Evolutionary conservation across 1,139 yeast species (phyloP).

Genomic region (Diutina mesorugosa): DNA sequence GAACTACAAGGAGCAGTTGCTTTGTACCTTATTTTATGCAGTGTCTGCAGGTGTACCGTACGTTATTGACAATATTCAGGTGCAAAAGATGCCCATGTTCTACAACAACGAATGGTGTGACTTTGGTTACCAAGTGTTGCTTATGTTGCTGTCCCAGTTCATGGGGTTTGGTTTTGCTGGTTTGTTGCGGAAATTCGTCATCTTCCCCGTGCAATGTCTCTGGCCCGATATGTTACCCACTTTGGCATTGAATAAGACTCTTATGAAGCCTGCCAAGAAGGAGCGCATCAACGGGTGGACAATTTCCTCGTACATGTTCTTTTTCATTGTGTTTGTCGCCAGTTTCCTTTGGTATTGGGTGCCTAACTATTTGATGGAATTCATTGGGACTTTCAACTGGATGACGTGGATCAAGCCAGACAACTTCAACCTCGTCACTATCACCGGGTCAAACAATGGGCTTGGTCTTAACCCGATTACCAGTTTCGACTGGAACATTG

Average conservation of each 20-base stretch:
- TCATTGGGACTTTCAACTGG: slow-evolving; percentile 46
- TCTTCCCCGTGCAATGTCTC: slow-evolving; percentile 41
- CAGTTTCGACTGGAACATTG: slow-evolving; percentile 37
- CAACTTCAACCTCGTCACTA: slow-evolving; percentile 37
- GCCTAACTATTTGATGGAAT: slow-evolving; percentile 38
- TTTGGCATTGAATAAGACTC: slow-evolving; percentile 41
- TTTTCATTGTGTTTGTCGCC: slow-evolving; percentile 17
- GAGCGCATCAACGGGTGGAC: slow-evolving; percentile 40
- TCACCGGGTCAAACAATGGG: slow-evolving; percentile 40
- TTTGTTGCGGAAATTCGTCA: slow-evolving; percentile 31
- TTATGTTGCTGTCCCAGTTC: slow-evolving; percentile 23
- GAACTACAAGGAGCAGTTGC: slow-evolving; percentile 59
- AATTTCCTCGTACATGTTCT: slow-evolving; percentile 32
- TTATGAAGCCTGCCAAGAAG: slow-evolving; percentile 26
- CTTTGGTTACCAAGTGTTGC: slow-evolving; percentile 30
- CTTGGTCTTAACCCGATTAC: slow-evolving; percentile 45
- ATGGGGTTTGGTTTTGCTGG: slow-evolving; percentile 3
- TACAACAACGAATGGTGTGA: slow-evolving; percentile 30
- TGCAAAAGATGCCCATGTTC: slow-evolving; percentile 12
- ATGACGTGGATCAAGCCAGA: slow-evolving; percentile 50
- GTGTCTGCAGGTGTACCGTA: slow-evolving; percentile 30
- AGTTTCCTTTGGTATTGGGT: slow-evolving; percentile 45
- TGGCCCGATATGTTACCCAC: slow-evolving; percentile 49
- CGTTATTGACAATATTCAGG: slow-evolving; percentile 29
- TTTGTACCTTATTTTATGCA: slow-evolving; percentile 34